Percentiles rank a stretch among this genome's conserved stretches.
These are phyloP conservation scores for Hammondia hammondi DNA, from an alignment of 169 alveolate species.

Conservation along the genomic window DNA sequence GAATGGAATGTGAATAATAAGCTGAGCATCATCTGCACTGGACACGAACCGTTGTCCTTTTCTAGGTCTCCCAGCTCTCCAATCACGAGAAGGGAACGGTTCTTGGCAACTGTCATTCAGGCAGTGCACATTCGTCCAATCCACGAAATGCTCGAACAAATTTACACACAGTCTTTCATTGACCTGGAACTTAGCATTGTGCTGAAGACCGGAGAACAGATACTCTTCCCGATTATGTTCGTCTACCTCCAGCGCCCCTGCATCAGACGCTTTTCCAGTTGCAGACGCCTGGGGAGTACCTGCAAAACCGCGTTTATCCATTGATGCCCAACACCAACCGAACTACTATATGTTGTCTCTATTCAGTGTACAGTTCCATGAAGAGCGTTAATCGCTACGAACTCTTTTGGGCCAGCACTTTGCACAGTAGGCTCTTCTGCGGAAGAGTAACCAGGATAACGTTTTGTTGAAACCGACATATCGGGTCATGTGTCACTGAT, in stretches of 20 bases:
- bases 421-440: too few relatives aligned
- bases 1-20: conserved; percentile 21
- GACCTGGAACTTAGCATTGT: neutral
- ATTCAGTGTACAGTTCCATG: too few relatives aligned
- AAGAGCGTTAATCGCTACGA: too few relatives aligned
- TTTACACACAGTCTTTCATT: neutral
- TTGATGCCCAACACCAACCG: too few relatives aligned
- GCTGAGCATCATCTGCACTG: conserved; percentile 20
- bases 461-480: too few relatives aligned
- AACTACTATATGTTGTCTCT: too few relatives aligned
- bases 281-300: neutral
- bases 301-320: neutral
- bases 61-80: neutral
- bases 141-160: conserved; percentile 22
- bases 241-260: neutral
- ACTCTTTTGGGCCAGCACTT: too few relatives aligned
- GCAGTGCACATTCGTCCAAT: conserved; percentile 37
- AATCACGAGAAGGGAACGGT: neutral
- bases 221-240: neutral
- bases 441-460: too few relatives aligned
- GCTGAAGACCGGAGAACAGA: conserved; percentile 12
- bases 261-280: neutral
- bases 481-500: too few relatives aligned
- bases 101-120: neutral
- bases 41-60: neutral